Evolutionary conservation across 768 basidiomycete genomes (phyloP).

Genomic region (Dentipellis sp.): DNA sequence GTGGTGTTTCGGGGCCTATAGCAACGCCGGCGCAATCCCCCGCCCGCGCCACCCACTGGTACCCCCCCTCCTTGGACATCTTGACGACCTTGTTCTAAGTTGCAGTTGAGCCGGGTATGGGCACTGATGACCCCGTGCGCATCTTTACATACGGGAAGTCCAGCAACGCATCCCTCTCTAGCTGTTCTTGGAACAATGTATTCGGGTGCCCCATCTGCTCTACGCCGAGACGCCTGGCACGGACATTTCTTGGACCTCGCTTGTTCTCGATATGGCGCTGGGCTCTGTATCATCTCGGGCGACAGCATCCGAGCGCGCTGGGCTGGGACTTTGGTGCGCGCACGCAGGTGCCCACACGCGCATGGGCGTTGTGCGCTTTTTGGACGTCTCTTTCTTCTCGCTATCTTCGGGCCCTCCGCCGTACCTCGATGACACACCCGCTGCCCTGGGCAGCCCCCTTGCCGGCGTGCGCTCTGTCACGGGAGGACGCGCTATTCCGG

Average conservation of each 20-base stretch:
- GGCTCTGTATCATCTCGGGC: too few relatives aligned
- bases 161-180: not conserved
- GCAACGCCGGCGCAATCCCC: too few relatives aligned
- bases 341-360: not conserved
- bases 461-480: not conserved
- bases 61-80: not conserved
- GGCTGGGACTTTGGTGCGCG: not conserved
- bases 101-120: not conserved
- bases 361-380: not conserved
- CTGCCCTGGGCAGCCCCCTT: too few relatives aligned
- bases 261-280: too few relatives aligned
- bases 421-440: too few relatives aligned
- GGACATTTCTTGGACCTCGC: too few relatives aligned
- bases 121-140: not conserved
- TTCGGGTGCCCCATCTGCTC: not conserved
- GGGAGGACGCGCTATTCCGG: not conserved
- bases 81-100: not conserved
- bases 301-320: too few relatives aligned
- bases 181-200: not conserved
- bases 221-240: not conserved
- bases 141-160: not conserved
- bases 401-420: not conserved
- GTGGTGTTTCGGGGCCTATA: too few relatives aligned
- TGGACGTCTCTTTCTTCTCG: not conserved
- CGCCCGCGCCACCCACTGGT: too few relatives aligned